Evolutionary conservation across 2,329 filamentous ascomycete species (phyloP).

Genomic region (Pezicula radicicola): DNA sequence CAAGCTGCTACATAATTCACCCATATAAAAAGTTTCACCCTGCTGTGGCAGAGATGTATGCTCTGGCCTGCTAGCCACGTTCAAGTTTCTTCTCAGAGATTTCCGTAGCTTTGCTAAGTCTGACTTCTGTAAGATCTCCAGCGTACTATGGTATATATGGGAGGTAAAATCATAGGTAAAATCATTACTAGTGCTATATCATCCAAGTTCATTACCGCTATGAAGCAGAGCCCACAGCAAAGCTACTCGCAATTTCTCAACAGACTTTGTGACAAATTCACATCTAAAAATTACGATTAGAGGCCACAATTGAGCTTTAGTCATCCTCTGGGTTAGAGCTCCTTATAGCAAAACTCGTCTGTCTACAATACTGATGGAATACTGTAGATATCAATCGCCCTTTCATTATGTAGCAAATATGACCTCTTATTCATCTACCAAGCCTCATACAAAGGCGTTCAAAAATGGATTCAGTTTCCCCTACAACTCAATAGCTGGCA

Average conservation of each 20-base stretch:
- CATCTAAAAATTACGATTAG: slow-evolving; percentile 73
- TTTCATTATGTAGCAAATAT: too few relatives aligned
- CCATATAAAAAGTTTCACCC: too few relatives aligned
- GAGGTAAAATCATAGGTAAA: slow-evolving; percentile 84
- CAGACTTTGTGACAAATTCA: slow-evolving; percentile 82
- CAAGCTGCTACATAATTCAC: background rate
- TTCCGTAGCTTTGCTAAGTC: background rate
- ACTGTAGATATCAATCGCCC: too few relatives aligned
- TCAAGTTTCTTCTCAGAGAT: background rate
- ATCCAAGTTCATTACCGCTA: slow-evolving; percentile 84
- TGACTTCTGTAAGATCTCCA: slow-evolving; percentile 11
- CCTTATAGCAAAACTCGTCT: too few relatives aligned
- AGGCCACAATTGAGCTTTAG: slow-evolving; percentile 93
- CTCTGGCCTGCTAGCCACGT: background rate
- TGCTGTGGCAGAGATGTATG: too few relatives aligned
- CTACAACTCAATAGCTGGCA: too few relatives aligned
- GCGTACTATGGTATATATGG: slow-evolving; percentile 43
- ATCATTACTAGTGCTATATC: slow-evolving; percentile 95
- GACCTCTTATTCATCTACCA: too few relatives aligned
- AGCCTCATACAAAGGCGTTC: too few relatives aligned
- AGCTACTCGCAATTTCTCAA: slow-evolving; percentile 91
- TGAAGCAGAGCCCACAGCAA: slow-evolving; percentile 88
- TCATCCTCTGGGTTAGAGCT: slow-evolving; percentile 72
- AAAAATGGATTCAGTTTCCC: too few relatives aligned
- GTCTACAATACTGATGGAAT: too few relatives aligned